Evolutionary conservation across 345 rosid genomes (phyloP), one percentile per base, ranked within the genome.

Genomic region (Barbarea vulgaris): DNA sequence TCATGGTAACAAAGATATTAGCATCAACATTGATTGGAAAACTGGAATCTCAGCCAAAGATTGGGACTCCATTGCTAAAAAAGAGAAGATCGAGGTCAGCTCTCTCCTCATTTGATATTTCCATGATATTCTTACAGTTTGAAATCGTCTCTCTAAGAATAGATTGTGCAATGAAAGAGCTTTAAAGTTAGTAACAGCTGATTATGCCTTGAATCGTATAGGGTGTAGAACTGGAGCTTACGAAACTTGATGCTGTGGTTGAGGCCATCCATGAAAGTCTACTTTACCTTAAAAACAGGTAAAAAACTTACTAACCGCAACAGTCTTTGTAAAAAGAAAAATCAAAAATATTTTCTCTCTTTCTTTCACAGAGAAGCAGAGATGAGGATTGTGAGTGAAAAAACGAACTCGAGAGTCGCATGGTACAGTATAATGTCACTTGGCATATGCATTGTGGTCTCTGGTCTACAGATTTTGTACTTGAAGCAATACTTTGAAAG

Each of bases 161-260:
- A 39, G n/a, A 39, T 13, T 39, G 4, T 39, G n/a, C 44, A 39
- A 39, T 39, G n/a, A 39, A 39, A 12, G n/a, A 12, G 44, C n/a
- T 12, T 39, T 39, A 18, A 67, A 37, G 31, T 28, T 18, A 58
- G 46, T 75, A 18, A 5, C 52, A 59, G 48, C 11, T 1, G 9
- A 39, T 7, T 36, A 69, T 60, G 42, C 19, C 13, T 51, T 31
- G 3, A 10, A 39, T 42, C 17, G 4, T 44, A 92, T n/a, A n/a
- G 99, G 99, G 99, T 41, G 97, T 92, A 48, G 97, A 92, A 83
- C 88, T 92, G 1, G 97, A 92, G 87, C 82, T 94, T 61, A 84
- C 75, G 86, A 95, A 92, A 83, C 93, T 95, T 6, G 93, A 87
- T 81, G 89, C 85, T 73, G 85, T 86, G 0, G 91, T 91, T 18